Percentiles rank a stretch among this genome's conserved stretches.
Conservation (phyloP, 2,329 filamentous ascomycete genomes). For the Fusarium sp. region DNA sequence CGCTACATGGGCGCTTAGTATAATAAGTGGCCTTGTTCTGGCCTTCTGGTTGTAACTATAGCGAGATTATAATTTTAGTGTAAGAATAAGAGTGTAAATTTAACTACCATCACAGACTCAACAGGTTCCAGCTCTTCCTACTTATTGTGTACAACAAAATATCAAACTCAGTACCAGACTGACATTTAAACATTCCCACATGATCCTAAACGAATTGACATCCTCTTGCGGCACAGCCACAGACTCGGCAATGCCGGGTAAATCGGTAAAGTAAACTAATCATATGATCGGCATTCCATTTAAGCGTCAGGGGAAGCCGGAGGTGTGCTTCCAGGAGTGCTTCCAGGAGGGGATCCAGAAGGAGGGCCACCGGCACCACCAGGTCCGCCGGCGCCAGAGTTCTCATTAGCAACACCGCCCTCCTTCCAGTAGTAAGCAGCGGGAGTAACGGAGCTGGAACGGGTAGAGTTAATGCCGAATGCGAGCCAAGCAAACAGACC, state of each 20-base stretch:
- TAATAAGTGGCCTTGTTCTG: not conserved
- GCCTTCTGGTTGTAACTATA: slow-evolving; percentile 10
- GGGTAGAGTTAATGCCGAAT: slow-evolving; percentile 59
- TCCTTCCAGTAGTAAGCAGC: slow-evolving; percentile 36
- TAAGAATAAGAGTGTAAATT: not conserved
- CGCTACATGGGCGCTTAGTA: slow-evolving; percentile 10
- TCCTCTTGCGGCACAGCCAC: not conserved
- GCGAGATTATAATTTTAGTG: too few species aligned
- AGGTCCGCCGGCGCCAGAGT: slow-evolving; percentile 28
- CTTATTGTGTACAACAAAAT: not conserved
- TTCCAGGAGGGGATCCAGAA: slow-evolving; percentile 10
- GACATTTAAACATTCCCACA: not conserved
- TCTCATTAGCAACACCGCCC: slow-evolving; percentile 40
- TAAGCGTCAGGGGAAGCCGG: not conserved
- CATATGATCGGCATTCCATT: not conserved
- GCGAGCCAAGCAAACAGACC: slow-evolving; percentile 67
- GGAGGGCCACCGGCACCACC: slow-evolving; percentile 18
- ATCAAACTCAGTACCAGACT: slow-evolving; percentile 1
- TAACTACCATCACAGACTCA: not conserved
- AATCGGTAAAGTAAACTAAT: not conserved
- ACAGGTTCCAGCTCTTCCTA: not conserved
- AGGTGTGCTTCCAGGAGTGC: slow-evolving; percentile 4
- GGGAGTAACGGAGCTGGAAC: slow-evolving; percentile 31
- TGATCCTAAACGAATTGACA: not conserved
- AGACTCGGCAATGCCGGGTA: not conserved